Evolutionary conservation across 495 filamentous ascomycete species (phyloP).

Genomic region (Articulospora tetracladia): DNA sequence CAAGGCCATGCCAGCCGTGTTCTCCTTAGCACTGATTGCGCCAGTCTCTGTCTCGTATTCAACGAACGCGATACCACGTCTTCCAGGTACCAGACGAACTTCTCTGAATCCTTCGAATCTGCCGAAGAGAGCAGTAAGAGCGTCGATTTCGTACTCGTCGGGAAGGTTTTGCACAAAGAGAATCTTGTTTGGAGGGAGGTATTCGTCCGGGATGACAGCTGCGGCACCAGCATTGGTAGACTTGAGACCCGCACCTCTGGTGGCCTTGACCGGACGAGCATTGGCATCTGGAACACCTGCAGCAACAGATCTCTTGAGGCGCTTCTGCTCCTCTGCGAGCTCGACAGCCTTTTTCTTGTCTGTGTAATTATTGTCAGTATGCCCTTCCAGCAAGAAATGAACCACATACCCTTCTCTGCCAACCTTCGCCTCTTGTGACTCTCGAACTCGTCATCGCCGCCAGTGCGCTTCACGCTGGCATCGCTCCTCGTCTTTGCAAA

Average conservation of each 20-base stretch:
- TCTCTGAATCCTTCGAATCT: constrained; percentile 94
- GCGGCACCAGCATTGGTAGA: constrained; percentile 64
- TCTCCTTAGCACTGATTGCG: constrained; percentile 93
- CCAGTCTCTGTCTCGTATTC: constrained; percentile 90
- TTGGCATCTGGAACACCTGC: constrained; percentile 45
- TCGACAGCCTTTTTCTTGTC: constrained; percentile 91
- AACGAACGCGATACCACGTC: constrained; percentile 90
- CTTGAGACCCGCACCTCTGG: constrained; percentile 78
- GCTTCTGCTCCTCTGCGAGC: constrained; percentile 76
- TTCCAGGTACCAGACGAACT: constrained; percentile 80
- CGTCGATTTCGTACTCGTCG: constrained; percentile 78
- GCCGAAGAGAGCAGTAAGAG: constrained; percentile 74
- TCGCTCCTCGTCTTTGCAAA: constrained; percentile 86
- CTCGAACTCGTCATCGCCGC: constrained; percentile 80
- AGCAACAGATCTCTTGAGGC: constrained; percentile 70
- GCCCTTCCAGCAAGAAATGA: constrained; percentile 3
- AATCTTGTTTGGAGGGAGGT: constrained; percentile 94
- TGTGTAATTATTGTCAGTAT: constrained; percentile 30
- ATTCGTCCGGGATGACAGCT: constrained; percentile 90
- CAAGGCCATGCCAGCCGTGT: constrained; percentile 83
- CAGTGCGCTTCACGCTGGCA: constrained; percentile 70
- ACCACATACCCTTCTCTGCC: constrained; percentile 79
- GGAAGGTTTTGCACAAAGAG: constrained; percentile 95
- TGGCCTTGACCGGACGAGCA: constrained; percentile 66
- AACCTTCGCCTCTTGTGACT: constrained; percentile 78